phyloP scores from a whole-genome alignment of 2,329 filamentous ascomycete genomes.

The Paracorniculantispora psalliotae region DNA sequence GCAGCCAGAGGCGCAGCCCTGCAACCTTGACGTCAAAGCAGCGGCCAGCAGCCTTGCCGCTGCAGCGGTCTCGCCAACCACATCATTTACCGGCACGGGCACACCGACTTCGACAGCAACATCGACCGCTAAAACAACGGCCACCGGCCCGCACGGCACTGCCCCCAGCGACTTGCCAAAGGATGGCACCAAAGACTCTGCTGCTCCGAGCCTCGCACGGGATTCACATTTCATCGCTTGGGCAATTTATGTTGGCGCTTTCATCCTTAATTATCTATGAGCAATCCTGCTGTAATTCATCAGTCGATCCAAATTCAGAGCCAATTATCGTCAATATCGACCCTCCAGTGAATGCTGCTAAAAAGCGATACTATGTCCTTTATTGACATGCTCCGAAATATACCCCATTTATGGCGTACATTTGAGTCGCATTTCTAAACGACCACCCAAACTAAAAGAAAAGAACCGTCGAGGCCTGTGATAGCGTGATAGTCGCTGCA shows the following conservation, averaged over 20 bases:
- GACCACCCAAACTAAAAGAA: neutral
- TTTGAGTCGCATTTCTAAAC: neutral
- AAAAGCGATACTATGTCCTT: neutral
- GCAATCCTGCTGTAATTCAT: neutral
- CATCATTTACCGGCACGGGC: neutral
- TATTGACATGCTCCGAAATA: neutral
- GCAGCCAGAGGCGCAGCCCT: constrained; percentile 9
- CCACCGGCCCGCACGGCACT: neutral
- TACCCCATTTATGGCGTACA: neutral
- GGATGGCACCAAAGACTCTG: neutral
- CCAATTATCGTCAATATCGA: neutral
- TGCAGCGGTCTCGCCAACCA: constrained; percentile 1
- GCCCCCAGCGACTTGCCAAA: neutral
- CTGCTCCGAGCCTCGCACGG: neutral
- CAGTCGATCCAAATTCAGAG: neutral
- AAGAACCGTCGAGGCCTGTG: neutral
- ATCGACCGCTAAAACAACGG: neutral
- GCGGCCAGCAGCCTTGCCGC: constrained; percentile 8
- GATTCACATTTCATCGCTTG: neutral
- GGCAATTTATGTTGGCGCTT: neutral
- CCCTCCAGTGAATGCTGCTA: neutral
- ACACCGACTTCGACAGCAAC: neutral
- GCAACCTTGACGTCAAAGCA: constrained; percentile 7
- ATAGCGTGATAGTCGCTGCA: neutral
- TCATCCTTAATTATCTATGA: neutral